Evolutionary conservation across 495 filamentous ascomycete species (phyloP), one percentile per base, ranked within the genome.

Genomic region (Tuber microsphaerosporum): DNA sequence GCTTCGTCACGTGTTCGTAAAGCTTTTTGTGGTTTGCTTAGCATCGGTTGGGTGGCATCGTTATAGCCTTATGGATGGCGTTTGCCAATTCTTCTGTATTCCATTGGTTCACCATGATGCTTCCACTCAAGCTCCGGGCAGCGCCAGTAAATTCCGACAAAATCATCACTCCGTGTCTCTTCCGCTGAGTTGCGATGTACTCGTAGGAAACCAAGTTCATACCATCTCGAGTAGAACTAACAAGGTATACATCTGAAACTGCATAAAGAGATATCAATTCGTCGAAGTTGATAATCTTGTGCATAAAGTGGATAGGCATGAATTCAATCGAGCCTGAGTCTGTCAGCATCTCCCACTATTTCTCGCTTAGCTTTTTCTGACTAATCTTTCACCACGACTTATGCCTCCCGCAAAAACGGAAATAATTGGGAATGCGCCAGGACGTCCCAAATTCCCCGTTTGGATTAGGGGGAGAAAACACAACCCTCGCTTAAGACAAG

Each of bases 171-270:
- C 94, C 94, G 81, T 96, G 91, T 16, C 90, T 88, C 77, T 94
- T 87, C 75, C 91, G 86, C 81, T 97, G 94, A 45, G 91, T 93
- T 3, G 94, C 94, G 71, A 97, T 93, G 84, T 97, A 98, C 84
- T 98, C 94, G 84, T 94, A 97, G 37, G 92, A 93, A 39, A 98
- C 94, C 16, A 97, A 88, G 82, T 98, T 98, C 94, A 98, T 97
- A 75, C 94, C 94, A 81, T 97, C 94, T n/a, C 94, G 88, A 1
- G 92, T 96, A 0, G 93, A 97, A 20, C 91, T 92, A 71, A 97
- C 91, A 9, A 98, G 87, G 81, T 94, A 98, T 68, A 92, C 91
- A 83, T 97, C 94, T 17, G 92, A 93, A 51, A 97, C 88, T 43
- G 93, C 91, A 80, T 98, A 98, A 2, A 98, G 85, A 0, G 94